These are phyloP conservation scores for Ocimum tenuiflorum DNA, from an alignment of 257 asterid species.

Conservation along the genomic window DNA sequence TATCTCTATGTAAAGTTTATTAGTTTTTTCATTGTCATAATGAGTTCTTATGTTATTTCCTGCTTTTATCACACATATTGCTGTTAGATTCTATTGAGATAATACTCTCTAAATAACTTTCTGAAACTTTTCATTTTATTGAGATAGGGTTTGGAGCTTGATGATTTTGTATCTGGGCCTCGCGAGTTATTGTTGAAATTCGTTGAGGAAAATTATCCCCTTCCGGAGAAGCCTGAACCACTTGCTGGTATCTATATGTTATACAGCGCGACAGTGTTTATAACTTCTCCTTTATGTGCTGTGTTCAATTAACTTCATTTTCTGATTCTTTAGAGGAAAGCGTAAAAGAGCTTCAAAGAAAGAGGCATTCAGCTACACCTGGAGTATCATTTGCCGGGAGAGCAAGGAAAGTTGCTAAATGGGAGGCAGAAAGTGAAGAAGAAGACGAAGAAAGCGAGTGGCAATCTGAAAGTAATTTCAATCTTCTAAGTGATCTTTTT, in stretches of 20 bases:
- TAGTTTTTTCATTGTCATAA: background rate
- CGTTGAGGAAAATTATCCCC: conserved; percentile 92
- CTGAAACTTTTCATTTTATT: conserved; percentile 24
- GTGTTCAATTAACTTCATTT: conserved; percentile 15
- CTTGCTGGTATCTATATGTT: conserved; percentile 52
- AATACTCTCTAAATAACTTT: conserved; percentile 17
- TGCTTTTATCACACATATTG: background rate
- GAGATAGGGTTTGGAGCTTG: conserved; percentile 83
- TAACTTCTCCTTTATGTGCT: conserved; percentile 18
- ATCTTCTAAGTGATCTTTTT: conserved; percentile 12
- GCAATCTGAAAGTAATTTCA: conserved; percentile 65
- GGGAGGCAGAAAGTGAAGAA: conserved; percentile 64
- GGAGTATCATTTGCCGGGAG: conserved; percentile 79
- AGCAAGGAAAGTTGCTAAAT: conserved; percentile 72
- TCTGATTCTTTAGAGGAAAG: conserved; percentile 53
- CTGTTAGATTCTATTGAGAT: conserved; percentile 4
- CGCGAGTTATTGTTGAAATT: conserved; percentile 90
- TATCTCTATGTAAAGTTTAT: background rate
- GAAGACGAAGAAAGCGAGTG: conserved; percentile 84
- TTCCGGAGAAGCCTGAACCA: conserved; percentile 92
- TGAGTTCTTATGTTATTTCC: background rate
- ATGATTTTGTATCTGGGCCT: conserved; percentile 97
- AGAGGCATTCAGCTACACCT: conserved; percentile 76
- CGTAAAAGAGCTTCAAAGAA: conserved; percentile 80
- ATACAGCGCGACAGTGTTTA: conserved; percentile 8